Base-by-base conservation (phyloP, 345 rosid species). In the Gossypium rotundifolium region DNA sequence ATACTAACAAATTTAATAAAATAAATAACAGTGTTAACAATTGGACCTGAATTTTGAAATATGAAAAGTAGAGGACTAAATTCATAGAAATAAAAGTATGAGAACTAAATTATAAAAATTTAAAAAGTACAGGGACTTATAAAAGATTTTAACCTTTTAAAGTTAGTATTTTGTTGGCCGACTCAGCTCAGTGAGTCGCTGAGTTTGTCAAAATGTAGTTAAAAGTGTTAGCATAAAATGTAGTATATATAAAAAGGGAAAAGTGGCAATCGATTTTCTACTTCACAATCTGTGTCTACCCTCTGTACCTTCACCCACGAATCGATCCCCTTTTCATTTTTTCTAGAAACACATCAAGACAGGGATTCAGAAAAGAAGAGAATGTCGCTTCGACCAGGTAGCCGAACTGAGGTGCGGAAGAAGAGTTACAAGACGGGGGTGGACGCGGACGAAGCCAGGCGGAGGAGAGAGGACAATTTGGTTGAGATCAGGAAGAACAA, bases 391-490 rank as follows among this genome's bases (percentile, higher is more conserved):
- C 79, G 86, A 46, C 86, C 88, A 4, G 52, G 77, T 59, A 51
- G 17, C 33, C 63, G 63, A 59, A 59, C 63, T 12, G 63, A 59
- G 63, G 63, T 23, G 16, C 63, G 63, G 33, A 59, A 59, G 16
- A 59, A 59, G 63, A 59, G 63, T 59, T 59, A 59, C 63, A 59
- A 59, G 63, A 23, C 38, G 2, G 38, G 63, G 14, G 63, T 59
- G 33, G 63, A 59, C 13, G 63, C 63, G 2, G 63, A 86, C 9
- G 89, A 81, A 20, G 88, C 80, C 5, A 74, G 89, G 74, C 57
- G 85, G 74, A 79, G 87, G 59, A 85, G 91, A 69, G 91, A 82
- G 65, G 91, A 85, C 79, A 79, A 83, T 78, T 63, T 85, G 76
- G 86, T 87, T 2, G 88, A 83, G 77, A 85, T 87, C 77, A 81